Evolutionary conservation across 306 rosid genomes (phyloP).

Genomic region (Myrica gale): DNA sequence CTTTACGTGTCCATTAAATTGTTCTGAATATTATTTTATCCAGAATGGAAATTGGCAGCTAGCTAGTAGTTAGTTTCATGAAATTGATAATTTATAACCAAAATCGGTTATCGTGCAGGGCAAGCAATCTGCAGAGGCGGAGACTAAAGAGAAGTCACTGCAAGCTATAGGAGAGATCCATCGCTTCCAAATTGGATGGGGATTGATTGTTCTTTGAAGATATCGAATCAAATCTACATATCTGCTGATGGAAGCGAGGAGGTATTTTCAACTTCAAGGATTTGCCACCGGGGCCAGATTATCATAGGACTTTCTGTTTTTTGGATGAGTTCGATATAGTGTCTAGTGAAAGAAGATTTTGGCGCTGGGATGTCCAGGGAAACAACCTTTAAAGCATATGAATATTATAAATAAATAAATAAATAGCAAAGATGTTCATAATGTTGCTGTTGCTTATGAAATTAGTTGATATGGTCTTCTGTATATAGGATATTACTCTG

Average conservation of each 20-base stretch:
- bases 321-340: background rate
- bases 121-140: constrained; percentile 19
- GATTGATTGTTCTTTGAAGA: background rate
- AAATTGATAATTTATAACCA: background rate
- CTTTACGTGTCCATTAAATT: background rate
- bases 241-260: background rate
- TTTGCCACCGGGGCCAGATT: background rate
- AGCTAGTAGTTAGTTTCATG: background rate
- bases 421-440: background rate
- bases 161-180: background rate
- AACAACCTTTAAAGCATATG: background rate
- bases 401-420: background rate
- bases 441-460: background rate
- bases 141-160: background rate
- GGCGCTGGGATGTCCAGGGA: background rate
- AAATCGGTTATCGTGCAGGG: constrained; percentile 4
- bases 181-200: background rate
- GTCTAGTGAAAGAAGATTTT: background rate
- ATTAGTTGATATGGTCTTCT: background rate
- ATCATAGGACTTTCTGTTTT: background rate
- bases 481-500: background rate
- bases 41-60: background rate
- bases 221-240: background rate
- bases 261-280: background rate
- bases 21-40: background rate